These are phyloP conservation scores for Entomortierella chlamydospora DNA, from an alignment of 192 early-diverging fungal genomes.

Conservation along the genomic window DNA sequence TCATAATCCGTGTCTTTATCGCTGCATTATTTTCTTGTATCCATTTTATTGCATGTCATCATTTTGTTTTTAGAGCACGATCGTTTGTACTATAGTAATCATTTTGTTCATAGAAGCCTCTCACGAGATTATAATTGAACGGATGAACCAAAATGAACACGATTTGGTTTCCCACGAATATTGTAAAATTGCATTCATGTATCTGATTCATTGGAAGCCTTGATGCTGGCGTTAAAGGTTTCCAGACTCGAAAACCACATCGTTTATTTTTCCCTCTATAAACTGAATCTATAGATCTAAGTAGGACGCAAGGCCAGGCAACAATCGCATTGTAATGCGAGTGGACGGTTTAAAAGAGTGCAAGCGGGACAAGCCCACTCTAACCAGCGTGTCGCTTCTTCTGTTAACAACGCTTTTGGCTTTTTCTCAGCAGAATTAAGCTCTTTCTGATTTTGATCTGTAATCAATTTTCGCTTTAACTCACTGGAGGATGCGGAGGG, in stretches of 20 bases:
- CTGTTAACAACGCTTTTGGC: not conserved
- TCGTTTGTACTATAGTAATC: conserved; percentile 41
- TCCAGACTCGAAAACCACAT: too few species aligned
- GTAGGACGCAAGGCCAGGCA: conserved; percentile 52
- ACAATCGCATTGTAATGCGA: conserved; percentile 59
- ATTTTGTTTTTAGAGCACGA: conserved; percentile 19
- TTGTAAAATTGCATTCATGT: too few species aligned
- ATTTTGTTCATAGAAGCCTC: conserved; percentile 18
- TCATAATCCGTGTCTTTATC: conserved; percentile 19
- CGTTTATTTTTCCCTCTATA: not conserved
- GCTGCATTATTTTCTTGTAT: conserved; percentile 9
- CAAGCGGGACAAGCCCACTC: conserved; percentile 67
- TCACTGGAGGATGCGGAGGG: too few species aligned
- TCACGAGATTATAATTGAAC: conserved; percentile 6
- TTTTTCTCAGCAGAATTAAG: not conserved
- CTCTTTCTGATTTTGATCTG: not conserved
- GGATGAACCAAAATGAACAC: not conserved
- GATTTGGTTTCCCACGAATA: too few species aligned
- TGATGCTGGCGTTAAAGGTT: too few species aligned
- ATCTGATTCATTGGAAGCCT: too few species aligned
- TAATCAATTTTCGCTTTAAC: not conserved
- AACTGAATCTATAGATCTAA: too few species aligned
- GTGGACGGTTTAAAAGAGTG: conserved; percentile 64
- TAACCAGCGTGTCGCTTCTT: conserved; percentile 4
- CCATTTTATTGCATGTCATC: conserved; percentile 10